Evolutionary conservation across 768 basidiomycete species (phyloP), one percentile per base, ranked within the genome.

Genomic region (Collybia sp.): DNA sequence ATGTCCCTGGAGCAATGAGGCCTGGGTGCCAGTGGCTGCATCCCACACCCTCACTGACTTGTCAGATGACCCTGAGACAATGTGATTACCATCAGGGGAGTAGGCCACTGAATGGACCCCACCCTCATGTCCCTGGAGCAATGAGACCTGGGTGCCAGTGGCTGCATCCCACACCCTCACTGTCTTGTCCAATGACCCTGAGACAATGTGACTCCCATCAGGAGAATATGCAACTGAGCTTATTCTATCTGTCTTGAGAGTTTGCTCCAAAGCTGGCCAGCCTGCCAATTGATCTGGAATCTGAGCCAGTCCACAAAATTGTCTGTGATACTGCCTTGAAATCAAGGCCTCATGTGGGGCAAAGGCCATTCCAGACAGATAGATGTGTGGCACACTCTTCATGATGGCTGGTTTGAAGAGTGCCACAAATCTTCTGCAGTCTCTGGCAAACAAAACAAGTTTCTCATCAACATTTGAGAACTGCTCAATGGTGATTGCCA

Each of bases 301-400:
- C 8, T 25, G 3, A 25, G 25, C 4, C 8, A 25, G 8, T 25
- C 25, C 25, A 25, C 3, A 25, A 25, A 25, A 25, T 25, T 25
- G 25, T 25, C 8, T 25, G 25, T 25, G 6, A 30, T 46, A 62
- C 8, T 53, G 35, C 37, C 51, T n/a, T 3, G 34, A 42, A 6
- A 71, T 48, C 9, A 44, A 33, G 19, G 61, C 63, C 18, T 52
- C 48, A 1, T 33, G 45, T 2, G 70, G 67, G 9, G 58, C 49
- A 33, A 66, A 67, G 6, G 67, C 59, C 31, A 71, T 49, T 15
- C 65, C 70, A 20, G 70, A 71, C 5, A 71, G n/a, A 47, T 71
- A 72, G 6, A 71, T 60, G 35, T 71, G 68, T 6, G 67, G 63
- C 12, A 60, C 56, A 39, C 66, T 66, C 20, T 53, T 50, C 35